Evolutionary conservation across 108 stramenopile species (phyloP), one percentile per base, ranked within the genome.

Genomic region (Skeletonema potamos): DNA sequence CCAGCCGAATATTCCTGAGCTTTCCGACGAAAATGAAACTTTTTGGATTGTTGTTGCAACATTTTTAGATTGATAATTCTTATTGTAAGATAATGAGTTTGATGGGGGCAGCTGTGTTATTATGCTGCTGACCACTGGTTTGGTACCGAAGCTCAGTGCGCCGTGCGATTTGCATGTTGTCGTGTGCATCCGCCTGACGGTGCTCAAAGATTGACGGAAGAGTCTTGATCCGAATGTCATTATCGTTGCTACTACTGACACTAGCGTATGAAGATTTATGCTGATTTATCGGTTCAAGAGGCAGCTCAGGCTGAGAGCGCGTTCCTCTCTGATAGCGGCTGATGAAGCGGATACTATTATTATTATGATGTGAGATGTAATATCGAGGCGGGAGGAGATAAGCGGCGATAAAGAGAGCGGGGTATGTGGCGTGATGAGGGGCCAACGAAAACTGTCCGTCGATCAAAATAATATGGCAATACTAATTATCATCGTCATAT

Each of bases 1-100:
- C 68, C 79, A 68, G 32, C 70, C 70, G 30, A 84, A 61, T 17
- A 83, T 30, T 28, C 73, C 67, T 8, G 51, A 13, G 9, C 27
- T 55, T 12, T 43, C 34, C 48, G 48, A 51, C n/a, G 48, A 51
- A 22, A 51, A 51, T 51, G 48, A 51, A 51, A 9, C 48, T 51
- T 9, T 51, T 20, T 51, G 48, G 9, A 51, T 51, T 51, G 20
- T 3, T 48, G 48, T 22, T 51, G 22, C 22, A n/a, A 6, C 20
- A 7, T 18, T 30, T 41, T 27, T 24, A 30, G 43, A 65, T 48
- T 41, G 44, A 4, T 48, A 43, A 39, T 24, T 6, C 6, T 22
- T 63, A 5, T 39, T 18, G 20, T 10, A 30, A 20, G 15, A 34
- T 28, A 10, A 26, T 34, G 62, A 63, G 30, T 36, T 37, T 8